Evolutionary conservation across 192 early-diverging fungal species (phyloP).

Genomic region (Phlyctochytrium arcticum): DNA sequence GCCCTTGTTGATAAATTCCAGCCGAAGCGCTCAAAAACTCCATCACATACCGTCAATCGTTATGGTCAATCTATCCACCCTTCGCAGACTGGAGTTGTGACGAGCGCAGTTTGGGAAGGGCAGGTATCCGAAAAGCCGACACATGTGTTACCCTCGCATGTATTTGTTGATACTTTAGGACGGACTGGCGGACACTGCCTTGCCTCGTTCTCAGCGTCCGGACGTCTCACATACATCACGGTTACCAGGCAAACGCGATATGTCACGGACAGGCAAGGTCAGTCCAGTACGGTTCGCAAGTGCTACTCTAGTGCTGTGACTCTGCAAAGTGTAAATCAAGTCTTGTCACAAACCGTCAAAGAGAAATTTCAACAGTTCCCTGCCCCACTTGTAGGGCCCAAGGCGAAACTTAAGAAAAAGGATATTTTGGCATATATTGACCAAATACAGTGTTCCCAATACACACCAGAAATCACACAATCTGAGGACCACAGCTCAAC

Average conservation of each 20-base stretch:
- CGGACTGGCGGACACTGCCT: conserved; percentile 42
- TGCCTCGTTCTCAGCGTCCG: conserved; percentile 34
- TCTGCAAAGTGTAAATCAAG: not conserved
- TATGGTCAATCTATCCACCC: too few relatives aligned
- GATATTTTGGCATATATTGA: conserved; percentile 42
- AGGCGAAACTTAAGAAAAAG: conserved; percentile 40
- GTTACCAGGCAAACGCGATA: conserved; percentile 30
- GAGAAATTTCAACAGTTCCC: not conserved
- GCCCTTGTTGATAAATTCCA: too few relatives aligned
- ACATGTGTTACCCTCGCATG: too few relatives aligned
- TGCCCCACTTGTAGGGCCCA: conserved; percentile 30
- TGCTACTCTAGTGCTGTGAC: conserved; percentile 23
- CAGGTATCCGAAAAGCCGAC: too few relatives aligned
- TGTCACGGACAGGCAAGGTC: conserved; percentile 23
- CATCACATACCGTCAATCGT: too few relatives aligned
- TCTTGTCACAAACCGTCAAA: not conserved
- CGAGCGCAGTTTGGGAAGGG: too few relatives aligned
- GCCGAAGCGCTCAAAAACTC: too few relatives aligned
- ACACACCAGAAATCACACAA: too few relatives aligned
- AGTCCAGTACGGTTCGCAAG: conserved; percentile 29
- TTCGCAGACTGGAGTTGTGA: too few relatives aligned
- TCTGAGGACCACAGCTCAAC: too few relatives aligned
- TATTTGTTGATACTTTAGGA: conserved; percentile 37
- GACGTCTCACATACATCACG: conserved; percentile 28
- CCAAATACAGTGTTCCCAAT: conserved; percentile 24